Percentiles rank a stretch among this genome's conserved stretches.
Conservation (phyloP, 1,284 basidiomycete species). For the Tylopilus orsonianus region DNA sequence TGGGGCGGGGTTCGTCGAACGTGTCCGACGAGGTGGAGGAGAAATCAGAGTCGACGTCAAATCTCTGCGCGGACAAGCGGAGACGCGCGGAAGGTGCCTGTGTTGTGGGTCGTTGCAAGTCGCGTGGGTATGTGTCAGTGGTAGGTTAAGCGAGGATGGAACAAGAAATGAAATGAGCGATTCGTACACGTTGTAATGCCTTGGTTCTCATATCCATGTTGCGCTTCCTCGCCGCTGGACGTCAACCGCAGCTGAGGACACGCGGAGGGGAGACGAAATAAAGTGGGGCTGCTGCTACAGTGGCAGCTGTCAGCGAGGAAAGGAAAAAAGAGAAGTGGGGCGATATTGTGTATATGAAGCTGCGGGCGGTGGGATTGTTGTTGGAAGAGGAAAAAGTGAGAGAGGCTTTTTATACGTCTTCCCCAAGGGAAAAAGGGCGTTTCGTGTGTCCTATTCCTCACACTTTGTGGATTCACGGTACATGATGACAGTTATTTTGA, state of each 20-base stretch:
- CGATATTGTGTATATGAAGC: background rate
- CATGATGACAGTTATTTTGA: conserved; percentile 3
- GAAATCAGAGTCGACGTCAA: conserved; percentile 28
- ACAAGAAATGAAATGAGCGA: background rate
- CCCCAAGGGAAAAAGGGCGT: conserved; percentile 13
- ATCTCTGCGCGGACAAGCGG: conserved; percentile 16
- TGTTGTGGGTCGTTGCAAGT: background rate
- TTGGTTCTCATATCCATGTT: conserved; percentile 14
- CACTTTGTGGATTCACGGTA: conserved; percentile 7
- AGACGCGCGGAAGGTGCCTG: conserved; percentile 12
- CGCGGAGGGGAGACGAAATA: conserved; percentile 1
- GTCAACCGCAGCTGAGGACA: background rate
- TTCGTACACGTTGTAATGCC: conserved; percentile 16
- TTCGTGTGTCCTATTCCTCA: conserved; percentile 1
- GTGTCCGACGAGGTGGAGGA: conserved; percentile 30
- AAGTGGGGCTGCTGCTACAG: background rate
- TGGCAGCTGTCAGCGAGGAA: background rate
- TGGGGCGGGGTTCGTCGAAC: conserved; percentile 23
- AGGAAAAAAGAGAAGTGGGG: background rate
- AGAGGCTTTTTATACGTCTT: conserved; percentile 17
- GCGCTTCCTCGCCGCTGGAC: background rate
- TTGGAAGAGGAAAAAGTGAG: background rate
- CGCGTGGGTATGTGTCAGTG: background rate
- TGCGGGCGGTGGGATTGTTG: conserved; percentile 4
- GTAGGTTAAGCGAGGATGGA: background rate